Evolutionary conservation across 352 stramenopile species (phyloP).

Genomic region (Pythium pyrilobum): DNA sequence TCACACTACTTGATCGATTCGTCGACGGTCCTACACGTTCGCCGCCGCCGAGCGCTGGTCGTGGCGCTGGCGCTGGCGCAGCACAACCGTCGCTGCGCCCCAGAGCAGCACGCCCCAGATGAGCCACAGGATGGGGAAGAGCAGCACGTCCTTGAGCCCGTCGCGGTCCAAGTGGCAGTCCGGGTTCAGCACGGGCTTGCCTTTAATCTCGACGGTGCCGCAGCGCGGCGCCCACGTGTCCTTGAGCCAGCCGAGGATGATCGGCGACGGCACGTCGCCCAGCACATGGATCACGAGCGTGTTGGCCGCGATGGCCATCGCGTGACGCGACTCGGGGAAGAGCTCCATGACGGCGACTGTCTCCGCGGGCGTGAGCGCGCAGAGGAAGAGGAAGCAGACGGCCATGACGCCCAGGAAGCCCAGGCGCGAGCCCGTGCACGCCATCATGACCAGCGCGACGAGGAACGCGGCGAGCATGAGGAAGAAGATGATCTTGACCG

Average conservation of each 20-base stretch:
- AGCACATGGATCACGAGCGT: slow-evolving; percentile 90
- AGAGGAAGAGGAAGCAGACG: slow-evolving; percentile 72
- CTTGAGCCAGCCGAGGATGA: slow-evolving; percentile 91
- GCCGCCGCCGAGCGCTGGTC: not conserved
- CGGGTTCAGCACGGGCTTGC: slow-evolving; percentile 54
- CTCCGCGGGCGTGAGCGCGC: slow-evolving; percentile 63
- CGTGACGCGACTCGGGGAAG: slow-evolving; percentile 80
- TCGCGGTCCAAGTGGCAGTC: slow-evolving; percentile 50
- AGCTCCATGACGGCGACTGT: slow-evolving; percentile 88
- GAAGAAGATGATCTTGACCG: slow-evolving; percentile 63
- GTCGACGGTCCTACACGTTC: not conserved
- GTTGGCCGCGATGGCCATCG: slow-evolving; percentile 90
- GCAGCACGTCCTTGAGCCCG: slow-evolving; percentile 60
- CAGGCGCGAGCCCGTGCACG: slow-evolving; percentile 37
- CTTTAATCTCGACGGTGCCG: slow-evolving; percentile 60
- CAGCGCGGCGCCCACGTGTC: slow-evolving; percentile 90
- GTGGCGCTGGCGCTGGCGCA: slow-evolving; percentile 14
- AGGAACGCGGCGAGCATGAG: slow-evolving; percentile 51
- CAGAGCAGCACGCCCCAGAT: slow-evolving; percentile 66
- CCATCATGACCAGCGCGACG: slow-evolving; percentile 60
- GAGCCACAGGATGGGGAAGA: slow-evolving; percentile 76
- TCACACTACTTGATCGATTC: too few species aligned
- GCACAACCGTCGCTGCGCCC: slow-evolving; percentile 37
- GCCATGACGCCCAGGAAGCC: slow-evolving; percentile 67
- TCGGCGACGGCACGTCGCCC: slow-evolving; percentile 92